Conservation (phyloP, 345 rosid species). For the Hibiscus tridactylites region DNA sequence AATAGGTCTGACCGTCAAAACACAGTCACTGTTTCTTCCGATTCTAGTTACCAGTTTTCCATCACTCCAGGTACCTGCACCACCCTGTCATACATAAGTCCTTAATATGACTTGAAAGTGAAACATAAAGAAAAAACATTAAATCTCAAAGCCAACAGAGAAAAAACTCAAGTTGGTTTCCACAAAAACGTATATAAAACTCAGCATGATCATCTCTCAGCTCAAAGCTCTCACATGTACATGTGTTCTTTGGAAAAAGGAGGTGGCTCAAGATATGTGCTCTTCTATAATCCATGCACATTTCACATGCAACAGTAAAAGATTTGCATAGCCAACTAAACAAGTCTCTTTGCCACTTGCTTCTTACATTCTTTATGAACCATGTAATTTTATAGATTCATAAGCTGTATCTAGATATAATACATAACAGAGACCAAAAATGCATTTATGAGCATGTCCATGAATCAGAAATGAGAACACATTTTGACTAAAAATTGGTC, state of each 20-base stretch:
- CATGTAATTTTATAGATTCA: not conserved
- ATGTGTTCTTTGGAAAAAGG: not conserved
- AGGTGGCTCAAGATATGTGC: not conserved
- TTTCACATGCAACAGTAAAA: not conserved
- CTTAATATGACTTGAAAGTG: slow-evolving; percentile 30
- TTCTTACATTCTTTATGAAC: slow-evolving; percentile 1
- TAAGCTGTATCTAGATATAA: not conserved
- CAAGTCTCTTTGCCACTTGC: not conserved
- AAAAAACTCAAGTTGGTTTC: not conserved
- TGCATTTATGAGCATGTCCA: not conserved
- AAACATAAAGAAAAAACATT: not conserved
- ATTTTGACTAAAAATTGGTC: not conserved
- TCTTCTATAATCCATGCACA: not conserved
- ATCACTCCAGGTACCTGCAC: slow-evolving; percentile 99
- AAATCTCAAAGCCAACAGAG: not conserved
- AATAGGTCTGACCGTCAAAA: slow-evolving; percentile 57
- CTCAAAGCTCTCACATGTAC: not conserved
- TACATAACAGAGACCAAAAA: not conserved
- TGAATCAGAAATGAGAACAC: not conserved
- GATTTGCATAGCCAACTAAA: not conserved
- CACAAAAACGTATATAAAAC: not conserved
- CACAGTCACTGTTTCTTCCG: slow-evolving; percentile 84
- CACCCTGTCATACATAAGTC: slow-evolving; percentile 95
- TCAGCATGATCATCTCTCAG: not conserved
- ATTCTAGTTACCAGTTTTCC: slow-evolving; percentile 96